Conservation (phyloP, 2,329 filamentous ascomycete genomes). For the Fusarium lyarnte region DNA sequence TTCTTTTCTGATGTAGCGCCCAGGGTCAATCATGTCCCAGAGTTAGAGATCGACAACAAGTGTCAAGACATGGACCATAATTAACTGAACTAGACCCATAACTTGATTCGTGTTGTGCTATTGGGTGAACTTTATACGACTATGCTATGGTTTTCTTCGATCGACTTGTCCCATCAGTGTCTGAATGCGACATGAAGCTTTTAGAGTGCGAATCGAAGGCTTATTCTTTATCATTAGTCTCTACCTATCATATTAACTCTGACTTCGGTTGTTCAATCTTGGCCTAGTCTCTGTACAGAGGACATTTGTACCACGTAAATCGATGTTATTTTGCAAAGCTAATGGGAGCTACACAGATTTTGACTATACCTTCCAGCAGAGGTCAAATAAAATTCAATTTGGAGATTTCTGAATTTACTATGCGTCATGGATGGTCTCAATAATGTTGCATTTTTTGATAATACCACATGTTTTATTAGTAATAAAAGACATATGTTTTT, state of each 20-base stretch:
- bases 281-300: background rate
- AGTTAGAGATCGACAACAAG: slow-evolving; percentile 15
- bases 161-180: background rate
- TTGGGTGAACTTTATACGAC: slow-evolving; percentile 15
- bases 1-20: background rate
- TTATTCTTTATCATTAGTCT: background rate
- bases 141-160: background rate
- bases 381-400: background rate
- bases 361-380: background rate
- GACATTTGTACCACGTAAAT: background rate
- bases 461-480: background rate
- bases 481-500: background rate
- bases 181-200: background rate
- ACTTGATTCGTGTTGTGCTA: slow-evolving; percentile 35
- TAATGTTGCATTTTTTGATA: background rate
- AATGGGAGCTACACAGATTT: background rate
- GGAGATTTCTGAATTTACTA: background rate
- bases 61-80: background rate
- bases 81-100: slow-evolving; percentile 30
- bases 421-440: background rate
- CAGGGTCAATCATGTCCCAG: background rate
- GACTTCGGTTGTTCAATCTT: background rate
- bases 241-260: background rate
- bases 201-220: background rate
- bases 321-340: background rate